Conservation (phyloP, 805 yeast genomes). For the Candida coquimbonensis region DNA sequence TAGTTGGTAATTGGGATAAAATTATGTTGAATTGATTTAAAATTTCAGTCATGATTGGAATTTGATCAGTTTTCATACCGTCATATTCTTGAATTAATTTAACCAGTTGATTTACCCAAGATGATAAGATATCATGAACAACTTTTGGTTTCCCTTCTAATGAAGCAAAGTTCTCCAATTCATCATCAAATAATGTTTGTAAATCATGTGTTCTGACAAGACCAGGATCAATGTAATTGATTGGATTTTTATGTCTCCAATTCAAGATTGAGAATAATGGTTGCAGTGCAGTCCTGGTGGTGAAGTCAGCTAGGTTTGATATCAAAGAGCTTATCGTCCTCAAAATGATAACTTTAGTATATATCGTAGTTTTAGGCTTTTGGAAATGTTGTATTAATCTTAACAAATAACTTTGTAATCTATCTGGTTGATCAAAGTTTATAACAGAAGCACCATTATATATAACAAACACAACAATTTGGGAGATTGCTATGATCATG, state of each 20-base stretch:
- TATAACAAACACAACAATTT: neutral
- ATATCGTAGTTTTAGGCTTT: slow-evolving; percentile 1
- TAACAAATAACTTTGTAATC: slow-evolving; percentile 5
- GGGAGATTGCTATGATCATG: slow-evolving; percentile 3
- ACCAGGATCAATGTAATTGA: neutral
- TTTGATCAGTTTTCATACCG: neutral
- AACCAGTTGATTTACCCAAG: slow-evolving; percentile 2
- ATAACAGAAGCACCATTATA: neutral
- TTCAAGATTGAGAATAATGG: slow-evolving; percentile 16
- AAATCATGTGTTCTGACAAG: neutral
- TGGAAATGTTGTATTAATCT: slow-evolving; percentile 15
- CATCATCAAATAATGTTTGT: slow-evolving; percentile 1
- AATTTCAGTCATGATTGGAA: neutral
- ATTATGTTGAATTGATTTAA: slow-evolving; percentile 23
- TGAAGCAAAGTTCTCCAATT: neutral
- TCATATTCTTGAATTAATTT: too few relatives aligned
- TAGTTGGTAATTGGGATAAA: slow-evolving; percentile 35
- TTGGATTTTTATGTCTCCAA: slow-evolving; percentile 7
- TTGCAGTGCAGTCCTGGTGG: slow-evolving; percentile 4
- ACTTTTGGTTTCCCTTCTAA: slow-evolving; percentile 7
- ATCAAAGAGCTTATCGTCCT: slow-evolving; percentile 4
- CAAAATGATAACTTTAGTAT: slow-evolving; percentile 2
- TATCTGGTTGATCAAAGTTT: slow-evolving; percentile 1
- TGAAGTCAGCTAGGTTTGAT: neutral
- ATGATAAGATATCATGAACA: neutral